phyloP scores from a whole-genome alignment of 1,284 basidiomycete genomes.

The Sanghuangporus baumii region DNA sequence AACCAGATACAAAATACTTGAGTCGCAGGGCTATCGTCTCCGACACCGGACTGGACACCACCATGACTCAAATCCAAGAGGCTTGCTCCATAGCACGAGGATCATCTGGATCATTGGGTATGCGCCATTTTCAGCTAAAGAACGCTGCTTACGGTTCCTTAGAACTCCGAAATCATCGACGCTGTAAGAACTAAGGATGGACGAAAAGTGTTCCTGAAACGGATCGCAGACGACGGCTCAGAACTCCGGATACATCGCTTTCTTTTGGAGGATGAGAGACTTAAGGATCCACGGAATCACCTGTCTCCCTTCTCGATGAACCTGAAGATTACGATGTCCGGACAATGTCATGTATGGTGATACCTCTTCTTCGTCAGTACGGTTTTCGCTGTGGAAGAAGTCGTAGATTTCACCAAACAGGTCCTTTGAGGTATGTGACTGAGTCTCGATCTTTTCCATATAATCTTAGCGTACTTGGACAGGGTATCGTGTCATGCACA shows the following conservation, averaged over 20 bases:
- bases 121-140: background rate
- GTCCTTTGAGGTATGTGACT: slow-evolving; percentile 6
- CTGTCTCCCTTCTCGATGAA: background rate
- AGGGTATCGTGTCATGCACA: too few relatives aligned
- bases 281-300: background rate
- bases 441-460: too few relatives aligned
- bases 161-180: background rate
- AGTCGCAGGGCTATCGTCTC: background rate
- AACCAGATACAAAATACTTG: background rate
- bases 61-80: slow-evolving; percentile 19
- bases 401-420: slow-evolving; percentile 7
- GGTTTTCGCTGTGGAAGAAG: slow-evolving; percentile 3
- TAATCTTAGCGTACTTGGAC: too few relatives aligned
- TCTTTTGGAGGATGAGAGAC: background rate
- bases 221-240: background rate
- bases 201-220: background rate
- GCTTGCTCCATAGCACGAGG: slow-evolving; percentile 19
- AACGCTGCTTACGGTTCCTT: background rate
- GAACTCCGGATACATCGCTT: background rate
- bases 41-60: slow-evolving; percentile 18
- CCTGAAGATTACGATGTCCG: too few relatives aligned
- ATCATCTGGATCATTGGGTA: background rate
- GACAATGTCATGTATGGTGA: background rate
- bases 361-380: slow-evolving; percentile 6
- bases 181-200: background rate